Evolutionary conservation across 495 filamentous ascomycete species (phyloP).

Genomic region (Glonium stellatum): DNA sequence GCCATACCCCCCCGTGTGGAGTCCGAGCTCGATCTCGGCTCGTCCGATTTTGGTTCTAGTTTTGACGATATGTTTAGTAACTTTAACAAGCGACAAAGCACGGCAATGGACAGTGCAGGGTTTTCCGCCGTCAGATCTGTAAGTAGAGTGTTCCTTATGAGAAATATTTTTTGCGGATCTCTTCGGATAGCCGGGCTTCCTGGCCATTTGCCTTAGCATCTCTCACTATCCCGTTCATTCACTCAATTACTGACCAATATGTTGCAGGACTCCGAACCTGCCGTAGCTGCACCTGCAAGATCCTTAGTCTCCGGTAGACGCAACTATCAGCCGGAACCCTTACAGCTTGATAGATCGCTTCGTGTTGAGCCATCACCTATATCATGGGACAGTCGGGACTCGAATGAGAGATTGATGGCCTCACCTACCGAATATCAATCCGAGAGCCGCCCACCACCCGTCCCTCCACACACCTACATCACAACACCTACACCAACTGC

Average conservation of each 20-base stretch:
- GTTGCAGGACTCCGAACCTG: slow-evolving; percentile 27
- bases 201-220: neutral
- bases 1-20: slow-evolving; percentile 34
- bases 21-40: slow-evolving; percentile 23
- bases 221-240: too few relatives aligned
- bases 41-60: slow-evolving; percentile 26
- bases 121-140: neutral
- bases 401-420: slow-evolving; percentile 29
- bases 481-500: neutral
- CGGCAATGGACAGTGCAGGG: slow-evolving; percentile 6
- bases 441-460: slow-evolving; percentile 15
- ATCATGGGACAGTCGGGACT: slow-evolving; percentile 31
- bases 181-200: neutral
- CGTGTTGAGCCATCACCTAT: slow-evolving; percentile 28
- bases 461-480: slow-evolving; percentile 18
- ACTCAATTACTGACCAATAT: slow-evolving; percentile 7
- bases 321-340: slow-evolving; percentile 23
- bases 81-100: slow-evolving; percentile 18
- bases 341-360: slow-evolving; percentile 18
- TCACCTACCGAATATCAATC: slow-evolving; percentile 11
- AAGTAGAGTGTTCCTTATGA: neutral
- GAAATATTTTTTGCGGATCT: neutral
- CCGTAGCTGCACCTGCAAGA: slow-evolving; percentile 13
- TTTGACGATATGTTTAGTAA: slow-evolving; percentile 35
- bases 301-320: slow-evolving; percentile 18